Evolutionary conservation across 2,329 filamentous ascomycete genomes (phyloP), one percentile per base, ranked within the genome.

Genomic region (Penicillium sp.): DNA sequence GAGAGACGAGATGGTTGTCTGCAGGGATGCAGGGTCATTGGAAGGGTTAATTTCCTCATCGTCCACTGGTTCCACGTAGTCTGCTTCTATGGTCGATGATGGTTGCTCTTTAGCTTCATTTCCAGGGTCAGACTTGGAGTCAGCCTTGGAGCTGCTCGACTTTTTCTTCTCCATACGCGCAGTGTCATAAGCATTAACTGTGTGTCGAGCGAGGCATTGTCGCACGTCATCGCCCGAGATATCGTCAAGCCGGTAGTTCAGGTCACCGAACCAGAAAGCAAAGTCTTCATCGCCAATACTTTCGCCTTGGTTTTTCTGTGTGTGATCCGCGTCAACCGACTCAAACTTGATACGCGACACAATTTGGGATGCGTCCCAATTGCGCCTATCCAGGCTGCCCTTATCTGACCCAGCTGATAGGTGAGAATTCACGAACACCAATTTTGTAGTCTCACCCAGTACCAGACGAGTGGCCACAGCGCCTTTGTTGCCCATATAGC

Each of bases 401-500:
- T 86, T 82, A 58, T 95, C 89, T 6, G 83, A 80, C 23, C 93
- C 93, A 43, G 91, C 95, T 52, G 90, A 86, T 20, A 98, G 76
- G 70, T 98, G 93, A 46, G 82, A 88, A 67, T 98, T 95, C 55
- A 96, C 76, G 65, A 98, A 96, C 20, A 93, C 85, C 45, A 98
- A 72, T 24, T 86, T 80, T 0, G 93, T 96, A 0, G 89, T 89
- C 66, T 96, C 93, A 1, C 91, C 93, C 0, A 98, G 72, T 0
- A 98, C 76, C 3, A 98, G 74, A 16, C 91, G 80, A 3, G 86
- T 86, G 3, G 85, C 81, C 0, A 95, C 85, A 3, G 87, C 91
- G 1, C 93, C 93, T 66, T 98, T 98, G 68, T 98, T 98, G 8
- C 93, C 93, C 74, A 96, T 85, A 62, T 95, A 95, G 0, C 91